These are phyloP conservation scores for Lipomyces orientalis DNA, from an alignment of 805 yeast genomes.

Conservation along the genomic window DNA sequence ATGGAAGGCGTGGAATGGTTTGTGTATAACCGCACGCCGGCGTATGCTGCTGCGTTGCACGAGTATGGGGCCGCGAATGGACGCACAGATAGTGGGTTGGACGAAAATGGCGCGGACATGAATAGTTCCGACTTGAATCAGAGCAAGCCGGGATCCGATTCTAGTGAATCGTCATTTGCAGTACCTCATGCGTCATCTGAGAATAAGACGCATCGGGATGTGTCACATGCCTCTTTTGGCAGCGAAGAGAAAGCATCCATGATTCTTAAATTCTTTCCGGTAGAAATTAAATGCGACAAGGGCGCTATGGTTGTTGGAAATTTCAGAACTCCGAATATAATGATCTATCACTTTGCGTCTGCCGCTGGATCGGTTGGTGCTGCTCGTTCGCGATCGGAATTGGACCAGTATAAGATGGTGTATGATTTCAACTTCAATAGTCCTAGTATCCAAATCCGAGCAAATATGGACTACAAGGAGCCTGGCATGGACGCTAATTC, in stretches of 20 bases:
- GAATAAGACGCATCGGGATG: background rate
- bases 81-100: background rate
- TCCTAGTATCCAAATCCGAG: constrained; percentile 66
- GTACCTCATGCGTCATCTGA: background rate
- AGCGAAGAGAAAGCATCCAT: constrained; percentile 21
- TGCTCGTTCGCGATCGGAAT: constrained; percentile 46
- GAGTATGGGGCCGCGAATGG: constrained; percentile 37
- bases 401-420: constrained; percentile 63
- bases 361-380: constrained; percentile 66
- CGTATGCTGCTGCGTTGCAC: constrained; percentile 70
- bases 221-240: background rate
- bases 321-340: constrained; percentile 70
- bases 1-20: constrained; percentile 84
- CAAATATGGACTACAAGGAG: constrained; percentile 69
- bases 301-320: constrained; percentile 85
- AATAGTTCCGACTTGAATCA: background rate
- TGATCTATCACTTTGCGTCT: constrained; percentile 63
- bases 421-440: constrained; percentile 55
- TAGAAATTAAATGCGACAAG: constrained; percentile 62
- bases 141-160: background rate
- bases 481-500: constrained; percentile 27
- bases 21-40: constrained; percentile 76
- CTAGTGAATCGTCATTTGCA: background rate
- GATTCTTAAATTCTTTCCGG: constrained; percentile 56
- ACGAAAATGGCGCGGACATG: background rate